phyloP scores from a whole-genome alignment of 352 stramenopile genomes.

The Globisporangium nagaii region DNA sequence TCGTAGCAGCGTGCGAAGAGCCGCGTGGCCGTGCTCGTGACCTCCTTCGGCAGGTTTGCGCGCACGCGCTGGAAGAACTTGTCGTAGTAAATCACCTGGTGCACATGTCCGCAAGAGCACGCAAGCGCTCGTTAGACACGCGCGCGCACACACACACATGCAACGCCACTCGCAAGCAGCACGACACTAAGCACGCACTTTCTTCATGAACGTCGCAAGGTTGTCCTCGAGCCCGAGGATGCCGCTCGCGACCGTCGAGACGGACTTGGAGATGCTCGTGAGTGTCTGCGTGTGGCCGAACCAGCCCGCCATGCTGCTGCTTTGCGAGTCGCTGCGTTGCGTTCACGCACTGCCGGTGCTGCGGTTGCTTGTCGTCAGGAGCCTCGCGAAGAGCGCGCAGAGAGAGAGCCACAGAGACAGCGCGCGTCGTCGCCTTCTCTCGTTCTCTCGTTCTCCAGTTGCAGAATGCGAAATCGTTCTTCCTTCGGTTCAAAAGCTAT shows the following conservation, averaged over 20 bases:
- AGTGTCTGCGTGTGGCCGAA: slow-evolving; percentile 83
- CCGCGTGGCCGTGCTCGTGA: slow-evolving; percentile 42
- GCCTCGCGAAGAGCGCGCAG: not conserved
- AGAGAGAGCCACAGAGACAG: too few relatives aligned
- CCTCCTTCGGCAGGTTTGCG: slow-evolving; percentile 51
- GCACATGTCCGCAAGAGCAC: not conserved
- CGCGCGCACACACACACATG: not conserved
- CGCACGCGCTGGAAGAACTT: slow-evolving; percentile 74
- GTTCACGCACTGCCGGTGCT: not conserved
- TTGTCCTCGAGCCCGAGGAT: slow-evolving; percentile 75
- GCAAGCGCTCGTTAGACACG: not conserved
- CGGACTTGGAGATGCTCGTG: slow-evolving; percentile 82
- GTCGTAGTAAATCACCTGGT: slow-evolving; percentile 81
- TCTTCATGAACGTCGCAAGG: slow-evolving; percentile 84
- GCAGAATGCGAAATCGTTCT: too few relatives aligned
- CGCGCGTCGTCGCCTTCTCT: too few relatives aligned
- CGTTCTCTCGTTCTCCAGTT: too few relatives aligned
- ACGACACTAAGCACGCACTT: too few relatives aligned
- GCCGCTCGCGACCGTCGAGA: slow-evolving; percentile 54
- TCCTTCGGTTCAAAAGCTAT: too few relatives aligned
- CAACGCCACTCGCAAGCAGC: too few relatives aligned
- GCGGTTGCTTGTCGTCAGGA: not conserved
- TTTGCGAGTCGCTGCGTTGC: too few relatives aligned
- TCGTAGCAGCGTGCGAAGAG: slow-evolving; percentile 78
- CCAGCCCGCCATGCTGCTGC: slow-evolving; percentile 48